Evolutionary conservation across 495 filamentous ascomycete species (phyloP), one percentile per base, ranked within the genome.

Genomic region (Talaromyces nanjingensis): DNA sequence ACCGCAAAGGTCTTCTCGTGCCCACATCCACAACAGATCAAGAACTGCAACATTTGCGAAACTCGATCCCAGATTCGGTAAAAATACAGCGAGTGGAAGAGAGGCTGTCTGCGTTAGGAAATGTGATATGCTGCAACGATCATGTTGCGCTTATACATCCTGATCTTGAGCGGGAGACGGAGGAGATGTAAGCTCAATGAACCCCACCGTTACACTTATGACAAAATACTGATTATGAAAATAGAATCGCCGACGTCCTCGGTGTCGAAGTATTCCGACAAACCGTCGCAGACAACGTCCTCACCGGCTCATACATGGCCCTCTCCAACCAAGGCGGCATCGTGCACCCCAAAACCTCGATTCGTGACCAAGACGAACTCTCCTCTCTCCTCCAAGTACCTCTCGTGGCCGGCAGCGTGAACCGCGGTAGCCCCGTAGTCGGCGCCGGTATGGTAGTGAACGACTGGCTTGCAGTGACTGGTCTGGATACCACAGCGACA

Each of bases 401-500:
- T 9, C 85, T 98, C 2, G 94, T 98, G 2, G 94, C 94, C 0
- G 94, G 94, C 33, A 90, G 85, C 70, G 88, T 98, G 22, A 98
- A 98, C 77, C 85, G 94, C 63, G 96, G 94, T 37, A 90, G 86
- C 65, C 85, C 91, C 49, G 92, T 98, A n/a, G 91, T 98, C 33
- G 94, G 94, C 25, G 94, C 94, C 11, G 94, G 94, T 25, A 96
- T 98, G 91, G 94, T 98, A 9, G 94, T 98, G 63, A 98, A 98
- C 72, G 94, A 98, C 80, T 98, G 94, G 94, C 84, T 98, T 77
- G 96, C 94, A 8, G 91, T 98, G n/a, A 96, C 92, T 3, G 91
- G 94, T 9, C 78, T 97, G 54, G 96, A 98, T 72, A 98, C 94
- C 14, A 98, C 94, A 25, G 94, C 94, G 11, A 97, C 94, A 6